These are phyloP conservation scores for Omphalotus olearius DNA, from an alignment of 1,284 basidiomycete species.

Conservation along the genomic window DNA sequence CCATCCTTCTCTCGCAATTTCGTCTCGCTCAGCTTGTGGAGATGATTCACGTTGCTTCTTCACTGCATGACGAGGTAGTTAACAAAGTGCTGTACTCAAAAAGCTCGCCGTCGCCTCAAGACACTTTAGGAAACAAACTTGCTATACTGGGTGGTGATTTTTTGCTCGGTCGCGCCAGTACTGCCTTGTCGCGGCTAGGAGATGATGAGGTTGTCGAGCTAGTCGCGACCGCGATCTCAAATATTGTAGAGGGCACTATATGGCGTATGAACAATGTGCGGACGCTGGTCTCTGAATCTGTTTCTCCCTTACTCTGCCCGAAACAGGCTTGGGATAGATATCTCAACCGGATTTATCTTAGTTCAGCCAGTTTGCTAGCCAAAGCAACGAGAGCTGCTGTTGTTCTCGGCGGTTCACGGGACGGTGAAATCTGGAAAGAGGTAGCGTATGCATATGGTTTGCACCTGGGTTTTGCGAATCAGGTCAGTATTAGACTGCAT, in stretches of 20 bases:
- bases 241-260: conserved; percentile 85
- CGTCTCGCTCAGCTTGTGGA: conserved; percentile 85
- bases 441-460: conserved; percentile 82
- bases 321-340: conserved; percentile 71
- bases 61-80: conserved; percentile 86
- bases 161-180: conserved; percentile 75
- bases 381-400: conserved; percentile 78
- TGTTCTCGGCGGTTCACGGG: conserved; percentile 71
- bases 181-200: conserved; percentile 71
- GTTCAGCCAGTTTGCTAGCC: conserved; percentile 84
- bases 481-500: conserved; percentile 38
- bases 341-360: conserved; percentile 82
- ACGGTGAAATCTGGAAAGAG: conserved; percentile 73
- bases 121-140: conserved; percentile 75
- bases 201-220: conserved; percentile 79
- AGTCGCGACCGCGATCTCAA: conserved; percentile 77
- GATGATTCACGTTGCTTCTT: conserved; percentile 90
- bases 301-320: conserved; percentile 22
- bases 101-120: conserved; percentile 48
- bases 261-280: conserved; percentile 59
- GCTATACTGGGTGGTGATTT: conserved; percentile 86
- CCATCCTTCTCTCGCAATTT: conserved; percentile 67
- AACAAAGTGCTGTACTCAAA: conserved; percentile 69
- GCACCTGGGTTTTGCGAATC: conserved; percentile 81
- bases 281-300: conserved; percentile 13